phyloP scores from a whole-genome alignment of 345 rosid genomes.

The Rubroshorea leprosula region DNA sequence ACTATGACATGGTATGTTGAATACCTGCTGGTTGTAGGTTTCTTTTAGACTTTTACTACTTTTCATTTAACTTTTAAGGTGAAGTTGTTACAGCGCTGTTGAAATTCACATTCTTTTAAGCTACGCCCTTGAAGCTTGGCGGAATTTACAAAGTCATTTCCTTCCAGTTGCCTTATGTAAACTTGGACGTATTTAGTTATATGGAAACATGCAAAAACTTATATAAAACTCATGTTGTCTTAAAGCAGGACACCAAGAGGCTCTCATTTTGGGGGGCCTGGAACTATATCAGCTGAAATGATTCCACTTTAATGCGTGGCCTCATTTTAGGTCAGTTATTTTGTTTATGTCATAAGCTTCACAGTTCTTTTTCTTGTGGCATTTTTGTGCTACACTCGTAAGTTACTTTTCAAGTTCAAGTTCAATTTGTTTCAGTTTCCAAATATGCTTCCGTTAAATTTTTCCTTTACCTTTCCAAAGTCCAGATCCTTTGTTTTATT shows the following conservation, averaged over 20 bases:
- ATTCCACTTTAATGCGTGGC: conserved; percentile 96
- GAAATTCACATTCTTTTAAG: conserved; percentile 31
- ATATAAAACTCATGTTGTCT: conserved; percentile 92
- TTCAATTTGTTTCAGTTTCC: conserved; percentile 30
- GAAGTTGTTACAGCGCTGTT: conserved; percentile 22
- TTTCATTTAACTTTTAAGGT: conserved; percentile 7
- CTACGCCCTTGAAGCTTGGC: conserved; percentile 38
- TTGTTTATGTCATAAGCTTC: conserved; percentile 63
- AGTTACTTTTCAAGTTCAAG: conserved; percentile 43
- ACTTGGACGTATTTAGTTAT: conserved; percentile 53
- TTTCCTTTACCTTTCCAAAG: conserved; percentile 20
- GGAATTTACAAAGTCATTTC: conserved; percentile 46
- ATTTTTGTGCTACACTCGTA: conserved; percentile 44
- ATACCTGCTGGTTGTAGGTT: conserved; percentile 16
- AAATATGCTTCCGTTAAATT: conserved; percentile 25
- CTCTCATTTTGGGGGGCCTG: conserved; percentile 98
- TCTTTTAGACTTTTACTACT: too few species aligned
- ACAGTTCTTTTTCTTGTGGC: conserved; percentile 50
- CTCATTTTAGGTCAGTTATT: conserved; percentile 99
- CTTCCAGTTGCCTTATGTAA: conserved; percentile 67
- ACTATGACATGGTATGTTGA: conserved; percentile 22
- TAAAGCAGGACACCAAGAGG: conserved; percentile 97
- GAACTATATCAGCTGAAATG: conserved; percentile 96
- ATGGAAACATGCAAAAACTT: conserved; percentile 69
- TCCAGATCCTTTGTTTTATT: conserved; percentile 20